Base-by-base conservation (phyloP, 2,329 filamentous ascomycete species). In the Fusarium oligoseptatum region DNA sequence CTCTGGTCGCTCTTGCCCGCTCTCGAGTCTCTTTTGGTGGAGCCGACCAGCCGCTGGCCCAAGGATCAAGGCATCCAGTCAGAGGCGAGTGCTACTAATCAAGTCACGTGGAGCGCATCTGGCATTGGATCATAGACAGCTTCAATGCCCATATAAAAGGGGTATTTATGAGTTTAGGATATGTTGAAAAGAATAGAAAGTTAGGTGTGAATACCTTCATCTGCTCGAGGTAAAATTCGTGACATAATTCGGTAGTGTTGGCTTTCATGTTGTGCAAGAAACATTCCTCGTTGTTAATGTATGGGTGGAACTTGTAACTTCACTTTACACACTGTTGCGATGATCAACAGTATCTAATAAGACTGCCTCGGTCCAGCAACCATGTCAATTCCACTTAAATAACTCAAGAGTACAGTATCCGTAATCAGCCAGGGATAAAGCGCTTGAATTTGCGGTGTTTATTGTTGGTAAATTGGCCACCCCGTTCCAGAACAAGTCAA, bases 71-170 rank as follows among this genome's bases (percentile, higher is more conserved):
- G 63, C 61, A 64, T 64, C 76, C 76, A 79, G 64, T 78, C 64
- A 79, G 68, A 60, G 58, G 22, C 48, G 43, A 20, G 27, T 11
- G 52, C 57, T 41, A 67, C 62, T 68, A 65, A 68, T 45, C 56
- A 68, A 39, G 45, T 80, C 78, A 80, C 78, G 78, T 80, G 78
- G 41, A 22, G n/a, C 41, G 50, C 43, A 34, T 62, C 24, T 6
- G 22, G 29, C 32, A 36, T 37, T 27, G 4, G 37, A 22, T 29
- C 22, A 24, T 48, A 14, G 10, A 6, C 48, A 34, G 58, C 27
- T 45, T 45, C 24, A 29, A 45, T 34, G 22, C 29, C 9, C 22
- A 6, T 62, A 11, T 22, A 20, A 45, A 29, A 24, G 32, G 12
- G 14, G 20, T 36, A 20, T 22, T 22, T 34, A 20, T 32, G 32